Evolutionary conservation across 495 filamentous ascomycete species (phyloP).

Genomic region (Penicillium herquei): DNA sequence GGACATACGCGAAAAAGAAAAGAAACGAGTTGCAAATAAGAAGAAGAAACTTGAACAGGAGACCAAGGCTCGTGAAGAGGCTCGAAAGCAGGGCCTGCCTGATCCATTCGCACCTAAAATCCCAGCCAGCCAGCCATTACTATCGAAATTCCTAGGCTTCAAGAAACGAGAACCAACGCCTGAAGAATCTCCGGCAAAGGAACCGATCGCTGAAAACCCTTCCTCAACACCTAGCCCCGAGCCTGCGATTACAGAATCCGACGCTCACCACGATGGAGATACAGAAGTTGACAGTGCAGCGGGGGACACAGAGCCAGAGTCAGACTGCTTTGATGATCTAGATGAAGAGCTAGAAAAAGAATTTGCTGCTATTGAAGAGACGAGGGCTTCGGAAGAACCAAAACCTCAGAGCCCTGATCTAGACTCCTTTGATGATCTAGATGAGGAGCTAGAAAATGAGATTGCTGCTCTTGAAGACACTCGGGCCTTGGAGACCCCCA

Average conservation of each 20-base stretch:
- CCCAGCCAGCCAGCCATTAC: conserved; percentile 46
- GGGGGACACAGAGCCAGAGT: conserved; percentile 25
- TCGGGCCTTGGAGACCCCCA: neutral
- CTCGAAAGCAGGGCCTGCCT: conserved; percentile 40
- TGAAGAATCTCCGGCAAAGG: neutral
- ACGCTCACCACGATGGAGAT: conserved; percentile 3
- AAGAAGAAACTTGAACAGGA: conserved; percentile 48
- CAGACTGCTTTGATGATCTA: conserved; percentile 16
- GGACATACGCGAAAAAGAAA: conserved; percentile 42
- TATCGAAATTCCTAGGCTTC: conserved; percentile 43
- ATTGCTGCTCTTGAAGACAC: conserved; percentile 4
- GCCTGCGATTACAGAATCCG: neutral
- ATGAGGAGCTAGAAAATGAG: conserved; percentile 10
- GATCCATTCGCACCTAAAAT: conserved; percentile 41
- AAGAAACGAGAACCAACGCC: neutral
- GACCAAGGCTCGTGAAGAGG: conserved; percentile 40
- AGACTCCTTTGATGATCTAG: conserved; percentile 14
- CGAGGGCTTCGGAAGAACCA: neutral
- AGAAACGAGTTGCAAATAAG: conserved; percentile 37
- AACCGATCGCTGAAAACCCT: neutral
- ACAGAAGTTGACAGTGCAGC: conserved; percentile 11
- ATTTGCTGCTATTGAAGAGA: conserved; percentile 4
- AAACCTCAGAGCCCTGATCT: conserved; percentile 8
- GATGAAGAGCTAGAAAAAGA: conserved; percentile 15
- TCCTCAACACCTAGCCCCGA: neutral